A percentile compares a stretch with the other conserved stretches of the same genome.
Evolutionary conservation across 345 rosid genomes (phyloP).

Genomic region (Dovyalis caffra): DNA sequence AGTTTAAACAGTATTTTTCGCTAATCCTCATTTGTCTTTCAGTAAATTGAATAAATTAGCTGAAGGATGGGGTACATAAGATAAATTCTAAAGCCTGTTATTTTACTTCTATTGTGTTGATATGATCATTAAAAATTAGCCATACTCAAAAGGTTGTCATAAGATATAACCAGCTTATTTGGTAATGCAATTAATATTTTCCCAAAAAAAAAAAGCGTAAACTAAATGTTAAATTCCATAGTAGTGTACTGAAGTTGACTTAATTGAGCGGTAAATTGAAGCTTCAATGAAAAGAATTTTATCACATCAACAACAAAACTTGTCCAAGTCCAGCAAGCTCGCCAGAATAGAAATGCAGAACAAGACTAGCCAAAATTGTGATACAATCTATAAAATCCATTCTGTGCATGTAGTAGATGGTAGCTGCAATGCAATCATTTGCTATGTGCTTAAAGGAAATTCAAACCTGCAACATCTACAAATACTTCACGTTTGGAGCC

Average conservation of each 20-base stretch:
- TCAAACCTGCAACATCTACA: slow-evolving; percentile 91
- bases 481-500: slow-evolving; percentile 72
- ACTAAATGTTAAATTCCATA: background rate
- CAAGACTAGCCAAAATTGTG: background rate
- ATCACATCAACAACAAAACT: background rate
- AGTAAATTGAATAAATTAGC: background rate
- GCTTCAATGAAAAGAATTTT: background rate
- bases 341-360: background rate
- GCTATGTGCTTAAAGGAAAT: slow-evolving; percentile 10
- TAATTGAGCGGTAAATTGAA: background rate
- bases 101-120: background rate
- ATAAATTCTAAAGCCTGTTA: background rate
- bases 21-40: background rate
- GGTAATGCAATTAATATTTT: too few relatives aligned
- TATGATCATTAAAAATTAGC: too few relatives aligned
- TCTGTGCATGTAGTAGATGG: background rate
- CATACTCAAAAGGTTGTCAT: too few relatives aligned
- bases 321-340: background rate
- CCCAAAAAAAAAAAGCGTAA: background rate
- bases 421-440: background rate
- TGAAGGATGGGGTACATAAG: background rate
- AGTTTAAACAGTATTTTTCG: background rate
- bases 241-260: background rate
- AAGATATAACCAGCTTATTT: too few relatives aligned
- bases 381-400: background rate